Percentiles rank a stretch among this genome's conserved stretches.
These are phyloP conservation scores for Gilbertella persicaria DNA, from an alignment of 371 early-diverging fungal species.

Conservation along the genomic window DNA sequence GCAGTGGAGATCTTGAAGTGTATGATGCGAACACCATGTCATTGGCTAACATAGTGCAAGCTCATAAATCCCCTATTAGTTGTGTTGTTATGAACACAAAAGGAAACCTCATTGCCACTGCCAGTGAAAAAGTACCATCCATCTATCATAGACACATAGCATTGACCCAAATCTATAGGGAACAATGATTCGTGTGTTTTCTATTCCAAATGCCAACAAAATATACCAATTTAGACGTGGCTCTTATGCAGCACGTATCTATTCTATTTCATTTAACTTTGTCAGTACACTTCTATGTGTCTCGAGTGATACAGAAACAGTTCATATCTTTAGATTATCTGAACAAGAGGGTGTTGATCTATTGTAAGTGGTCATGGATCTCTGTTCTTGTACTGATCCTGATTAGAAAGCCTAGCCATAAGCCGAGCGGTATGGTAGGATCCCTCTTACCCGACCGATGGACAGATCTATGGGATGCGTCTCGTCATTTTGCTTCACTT, in stretches of 20 bases:
- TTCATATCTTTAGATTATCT: slow-evolving; percentile 87
- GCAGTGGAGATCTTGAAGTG: slow-evolving; percentile 84
- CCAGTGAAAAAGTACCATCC: slow-evolving; percentile 85
- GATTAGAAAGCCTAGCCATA: neutral
- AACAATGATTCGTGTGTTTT: slow-evolving; percentile 94
- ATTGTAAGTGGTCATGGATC: too few species aligned
- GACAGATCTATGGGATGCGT: slow-evolving; percentile 93
- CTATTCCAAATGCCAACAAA: slow-evolving; percentile 83
- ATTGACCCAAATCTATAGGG: too few species aligned
- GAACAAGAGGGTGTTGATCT: too few species aligned
- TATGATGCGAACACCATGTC: slow-evolving; percentile 87
- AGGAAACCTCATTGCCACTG: slow-evolving; percentile 92
- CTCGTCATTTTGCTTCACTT: slow-evolving; percentile 90
- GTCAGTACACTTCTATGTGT: slow-evolving; percentile 80
- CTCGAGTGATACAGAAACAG: slow-evolving; percentile 91
- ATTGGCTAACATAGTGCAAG: slow-evolving; percentile 89
- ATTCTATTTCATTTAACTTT: slow-evolving; percentile 86
- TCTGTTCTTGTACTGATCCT: too few species aligned
- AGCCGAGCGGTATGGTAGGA: slow-evolving; percentile 55
- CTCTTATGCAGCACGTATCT: slow-evolving; percentile 86
- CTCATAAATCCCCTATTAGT: slow-evolving; percentile 89
- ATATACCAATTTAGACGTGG: slow-evolving; percentile 94
- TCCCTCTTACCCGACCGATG: slow-evolving; percentile 84
- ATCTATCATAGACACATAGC: too few species aligned
- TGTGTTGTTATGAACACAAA: slow-evolving; percentile 85